Conservation (phyloP, 257 asterid species). For the Solanum commersonii region DNA sequence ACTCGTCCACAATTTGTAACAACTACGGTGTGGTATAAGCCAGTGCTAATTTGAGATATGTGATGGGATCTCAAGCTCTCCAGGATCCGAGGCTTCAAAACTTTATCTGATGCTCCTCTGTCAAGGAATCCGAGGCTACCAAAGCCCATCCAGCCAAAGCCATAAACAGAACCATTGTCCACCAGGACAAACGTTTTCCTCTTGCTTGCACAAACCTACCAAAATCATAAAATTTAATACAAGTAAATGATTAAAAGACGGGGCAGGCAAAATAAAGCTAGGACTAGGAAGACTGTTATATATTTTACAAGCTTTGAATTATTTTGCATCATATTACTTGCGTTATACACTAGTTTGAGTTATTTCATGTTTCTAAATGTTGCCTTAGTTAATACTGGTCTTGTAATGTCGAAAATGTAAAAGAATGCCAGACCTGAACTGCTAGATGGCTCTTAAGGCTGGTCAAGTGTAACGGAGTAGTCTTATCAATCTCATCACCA, state of each 20-base stretch:
- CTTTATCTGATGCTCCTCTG: slow-evolving; percentile 43
- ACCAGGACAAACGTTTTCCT: slow-evolving; percentile 64
- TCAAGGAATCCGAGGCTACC: slow-evolving; percentile 81
- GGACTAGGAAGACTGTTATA: neutral
- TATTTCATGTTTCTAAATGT: neutral
- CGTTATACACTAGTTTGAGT: neutral
- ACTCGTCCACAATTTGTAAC: slow-evolving; percentile 50
- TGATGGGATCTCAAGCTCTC: slow-evolving; percentile 51
- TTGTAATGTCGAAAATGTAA: neutral
- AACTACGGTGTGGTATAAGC: slow-evolving; percentile 71
- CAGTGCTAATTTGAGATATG: slow-evolving; percentile 78
- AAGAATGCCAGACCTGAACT: slow-evolving; percentile 46
- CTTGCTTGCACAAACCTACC: slow-evolving; percentile 78
- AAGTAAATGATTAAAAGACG: neutral
- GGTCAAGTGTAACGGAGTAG: slow-evolving; percentile 45
- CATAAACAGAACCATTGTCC: slow-evolving; percentile 62
- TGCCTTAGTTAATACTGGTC: neutral
- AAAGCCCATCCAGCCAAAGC: slow-evolving; percentile 82
- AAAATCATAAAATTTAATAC: neutral
- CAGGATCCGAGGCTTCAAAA: slow-evolving; percentile 45
- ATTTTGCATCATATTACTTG: neutral
- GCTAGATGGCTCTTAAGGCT: slow-evolving; percentile 49
- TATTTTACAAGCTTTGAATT: neutral
- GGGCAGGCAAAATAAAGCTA: neutral
- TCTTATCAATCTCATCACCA: slow-evolving; percentile 76